A percentile compares a stretch with the other conserved stretches of the same genome.
Evolutionary conservation across 148 eudicot species (phyloP).

Genomic region (Nepenthes mirabilis): DNA sequence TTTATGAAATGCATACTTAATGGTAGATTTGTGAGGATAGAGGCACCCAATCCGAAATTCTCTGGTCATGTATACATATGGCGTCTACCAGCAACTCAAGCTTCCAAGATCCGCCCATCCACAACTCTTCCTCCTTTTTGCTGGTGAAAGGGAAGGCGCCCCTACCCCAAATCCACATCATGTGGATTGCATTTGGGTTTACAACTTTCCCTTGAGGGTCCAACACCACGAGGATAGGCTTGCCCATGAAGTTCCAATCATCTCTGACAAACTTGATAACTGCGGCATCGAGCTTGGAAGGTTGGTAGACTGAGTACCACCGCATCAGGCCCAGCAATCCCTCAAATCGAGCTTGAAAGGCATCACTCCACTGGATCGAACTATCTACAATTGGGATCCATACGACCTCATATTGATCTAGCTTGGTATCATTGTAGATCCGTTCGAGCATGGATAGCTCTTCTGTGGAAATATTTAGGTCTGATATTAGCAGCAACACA

Average conservation of each 20-base stretch:
- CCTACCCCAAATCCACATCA: constrained; percentile 85
- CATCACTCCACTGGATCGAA: constrained; percentile 36
- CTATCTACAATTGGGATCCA: constrained; percentile 73
- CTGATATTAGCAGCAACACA: constrained; percentile 67
- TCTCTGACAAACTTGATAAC: constrained; percentile 62
- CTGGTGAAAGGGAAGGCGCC: constrained; percentile 58
- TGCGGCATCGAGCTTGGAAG: constrained; percentile 62
- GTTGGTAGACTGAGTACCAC: constrained; percentile 67
- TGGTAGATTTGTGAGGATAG: background rate
- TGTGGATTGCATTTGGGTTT: constrained; percentile 58
- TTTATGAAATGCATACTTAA: background rate
- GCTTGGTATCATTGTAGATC: constrained; percentile 35
- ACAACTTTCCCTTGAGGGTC: constrained; percentile 80
- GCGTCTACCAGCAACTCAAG: constrained; percentile 68
- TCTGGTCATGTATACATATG: no score
- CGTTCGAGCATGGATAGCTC: constrained; percentile 42
- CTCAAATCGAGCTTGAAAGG: constrained; percentile 30
- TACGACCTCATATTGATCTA: constrained; percentile 53
- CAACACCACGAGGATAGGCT: constrained; percentile 53
- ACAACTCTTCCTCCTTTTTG: constrained; percentile 46
- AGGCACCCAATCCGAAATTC: constrained; percentile 45
- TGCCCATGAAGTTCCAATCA: constrained; percentile 56
- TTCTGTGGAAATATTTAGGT: constrained; percentile 44
- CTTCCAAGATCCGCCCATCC: constrained; percentile 72
- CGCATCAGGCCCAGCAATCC: constrained; percentile 52